A percentile compares a stretch with the other conserved stretches of the same genome.
Conservation (phyloP, 83 land plant genomes). For the Picea mariana region DNA sequence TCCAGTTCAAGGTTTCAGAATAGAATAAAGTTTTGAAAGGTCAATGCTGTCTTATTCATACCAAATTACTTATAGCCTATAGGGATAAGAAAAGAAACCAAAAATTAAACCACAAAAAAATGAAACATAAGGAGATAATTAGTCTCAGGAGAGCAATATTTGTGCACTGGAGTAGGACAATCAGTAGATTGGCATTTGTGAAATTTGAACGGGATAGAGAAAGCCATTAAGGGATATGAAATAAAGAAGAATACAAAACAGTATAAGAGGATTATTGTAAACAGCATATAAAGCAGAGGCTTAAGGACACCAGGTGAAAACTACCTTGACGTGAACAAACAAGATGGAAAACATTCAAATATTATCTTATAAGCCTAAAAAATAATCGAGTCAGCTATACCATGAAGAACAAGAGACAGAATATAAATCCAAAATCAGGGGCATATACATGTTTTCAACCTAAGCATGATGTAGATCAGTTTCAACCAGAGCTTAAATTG, state of each 20-base stretch:
- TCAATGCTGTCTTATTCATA: not conserved
- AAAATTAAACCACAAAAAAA: not conserved
- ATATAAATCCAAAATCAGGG: not conserved
- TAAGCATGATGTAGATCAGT: not conserved
- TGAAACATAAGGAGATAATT: not conserved
- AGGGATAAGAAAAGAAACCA: not conserved
- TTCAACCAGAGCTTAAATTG: too few relatives aligned
- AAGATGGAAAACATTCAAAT: not conserved
- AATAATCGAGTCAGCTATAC: not conserved
- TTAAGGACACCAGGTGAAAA: not conserved
- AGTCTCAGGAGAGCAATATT: not conserved
- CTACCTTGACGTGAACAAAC: not conserved
- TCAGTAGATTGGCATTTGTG: not conserved
- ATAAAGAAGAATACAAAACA: not conserved
- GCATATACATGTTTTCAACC: not conserved
- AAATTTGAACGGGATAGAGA: not conserved
- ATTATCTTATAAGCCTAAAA: not conserved
- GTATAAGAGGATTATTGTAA: not conserved
- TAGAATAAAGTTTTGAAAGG: not conserved
- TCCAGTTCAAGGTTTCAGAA: not conserved
- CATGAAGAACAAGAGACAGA: not conserved
- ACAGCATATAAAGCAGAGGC: not conserved
- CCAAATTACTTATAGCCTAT: not conserved
- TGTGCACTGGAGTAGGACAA: not conserved
- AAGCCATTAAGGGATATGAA: not conserved